Evolutionary conservation across 164 flowering plant species (phyloP).

Genomic region (Annona squamosa): DNA sequence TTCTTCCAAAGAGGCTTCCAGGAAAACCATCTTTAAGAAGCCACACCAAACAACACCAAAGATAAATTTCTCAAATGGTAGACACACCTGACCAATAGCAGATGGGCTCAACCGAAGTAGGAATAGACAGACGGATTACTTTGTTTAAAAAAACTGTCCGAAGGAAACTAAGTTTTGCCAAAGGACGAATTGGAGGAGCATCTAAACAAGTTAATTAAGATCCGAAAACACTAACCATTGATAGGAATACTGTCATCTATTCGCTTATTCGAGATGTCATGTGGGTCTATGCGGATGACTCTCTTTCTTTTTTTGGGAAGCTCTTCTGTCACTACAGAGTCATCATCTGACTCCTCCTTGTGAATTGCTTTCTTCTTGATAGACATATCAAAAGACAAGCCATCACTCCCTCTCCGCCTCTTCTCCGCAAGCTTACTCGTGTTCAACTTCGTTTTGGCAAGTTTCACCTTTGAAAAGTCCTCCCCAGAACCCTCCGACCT

Average conservation of each 20-base stretch:
- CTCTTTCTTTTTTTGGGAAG: constrained; percentile 47
- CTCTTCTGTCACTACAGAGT: constrained; percentile 24
- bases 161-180: no score
- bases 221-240: constrained; percentile 35
- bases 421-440: constrained; percentile 11
- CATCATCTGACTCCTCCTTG: constrained; percentile 23
- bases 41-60: background rate
- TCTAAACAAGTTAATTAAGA: background rate
- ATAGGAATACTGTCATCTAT: constrained; percentile 44
- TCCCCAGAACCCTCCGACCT: constrained; percentile 5
- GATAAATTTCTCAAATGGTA: background rate
- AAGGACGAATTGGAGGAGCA: background rate
- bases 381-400: constrained; percentile 14
- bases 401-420: constrained; percentile 8
- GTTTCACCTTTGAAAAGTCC: constrained; percentile 16
- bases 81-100: no score
- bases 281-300: constrained; percentile 51
- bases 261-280: constrained; percentile 79
- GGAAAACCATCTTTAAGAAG: background rate
- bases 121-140: no score
- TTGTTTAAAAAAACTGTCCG: no score
- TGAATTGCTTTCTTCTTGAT: constrained; percentile 21
- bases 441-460: constrained; percentile 10
- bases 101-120: no score
- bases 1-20: no score